phyloP scores from a whole-genome alignment of 768 basidiomycete species.

The Tylopilus plumbeoviolaceoides region DNA sequence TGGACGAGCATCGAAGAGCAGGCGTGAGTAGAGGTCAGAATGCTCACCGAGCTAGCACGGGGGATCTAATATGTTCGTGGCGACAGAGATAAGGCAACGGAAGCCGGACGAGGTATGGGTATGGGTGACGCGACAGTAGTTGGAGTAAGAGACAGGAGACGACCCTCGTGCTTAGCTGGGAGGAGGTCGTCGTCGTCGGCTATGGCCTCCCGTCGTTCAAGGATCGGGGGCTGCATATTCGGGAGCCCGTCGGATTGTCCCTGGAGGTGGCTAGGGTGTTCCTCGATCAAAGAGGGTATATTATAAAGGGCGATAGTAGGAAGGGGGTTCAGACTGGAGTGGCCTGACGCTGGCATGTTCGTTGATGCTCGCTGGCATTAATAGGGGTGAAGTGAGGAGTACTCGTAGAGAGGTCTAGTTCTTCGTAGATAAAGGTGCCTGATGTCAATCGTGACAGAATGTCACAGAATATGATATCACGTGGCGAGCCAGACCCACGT shows the following conservation, averaged over 20 bases:
- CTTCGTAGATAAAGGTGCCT: too few relatives aligned
- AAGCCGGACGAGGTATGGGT: conserved; percentile 14
- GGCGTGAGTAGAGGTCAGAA: too few relatives aligned
- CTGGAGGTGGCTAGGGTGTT: too few relatives aligned
- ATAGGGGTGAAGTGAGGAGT: conserved; percentile 14
- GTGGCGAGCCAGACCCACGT: neutral
- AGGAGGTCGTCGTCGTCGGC: conserved; percentile 19
- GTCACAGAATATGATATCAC: neutral
- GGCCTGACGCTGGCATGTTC: neutral
- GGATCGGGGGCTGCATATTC: conserved; percentile 7
- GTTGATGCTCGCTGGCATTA: conserved; percentile 29
- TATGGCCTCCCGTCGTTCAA: conserved; percentile 8
- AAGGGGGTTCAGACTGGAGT: conserved; percentile 16
- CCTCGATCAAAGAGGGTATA: too few relatives aligned
- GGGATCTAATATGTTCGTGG: too few relatives aligned
- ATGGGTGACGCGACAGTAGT: conserved; percentile 9
- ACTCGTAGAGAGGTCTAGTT: neutral
- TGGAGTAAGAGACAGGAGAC: conserved; percentile 13
- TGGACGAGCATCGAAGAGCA: too few relatives aligned
- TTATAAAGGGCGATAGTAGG: conserved; percentile 28
- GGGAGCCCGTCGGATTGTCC: too few relatives aligned
- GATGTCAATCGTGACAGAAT: too few relatives aligned
- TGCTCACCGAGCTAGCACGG: too few relatives aligned
- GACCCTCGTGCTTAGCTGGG: conserved; percentile 28
- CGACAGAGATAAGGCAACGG: too few relatives aligned